phyloP scores from a whole-genome alignment of 177 flowering plant species.

The Vitis hybrid region DNA sequence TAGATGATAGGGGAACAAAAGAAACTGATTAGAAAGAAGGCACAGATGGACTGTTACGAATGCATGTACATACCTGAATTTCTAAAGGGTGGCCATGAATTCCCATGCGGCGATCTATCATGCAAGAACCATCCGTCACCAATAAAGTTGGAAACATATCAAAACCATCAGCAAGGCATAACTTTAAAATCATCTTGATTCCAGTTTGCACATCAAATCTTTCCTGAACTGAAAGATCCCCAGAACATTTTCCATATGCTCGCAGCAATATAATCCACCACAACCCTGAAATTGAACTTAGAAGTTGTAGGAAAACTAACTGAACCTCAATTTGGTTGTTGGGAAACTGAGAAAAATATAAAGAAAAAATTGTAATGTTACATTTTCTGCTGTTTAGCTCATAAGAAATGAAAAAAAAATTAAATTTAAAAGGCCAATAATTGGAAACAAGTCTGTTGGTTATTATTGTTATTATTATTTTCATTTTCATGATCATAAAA shows the following conservation, averaged over 20 bases:
- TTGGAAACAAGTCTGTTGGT: too few species aligned
- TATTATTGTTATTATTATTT: too few species aligned
- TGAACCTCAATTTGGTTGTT: not conserved
- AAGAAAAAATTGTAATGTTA: too few species aligned
- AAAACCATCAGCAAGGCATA: constrained; percentile 73
- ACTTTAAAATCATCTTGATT: constrained; percentile 64
- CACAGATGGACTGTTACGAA: not conserved
- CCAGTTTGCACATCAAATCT: constrained; percentile 74
- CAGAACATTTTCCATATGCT: constrained; percentile 86
- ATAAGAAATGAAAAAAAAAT: too few species aligned
- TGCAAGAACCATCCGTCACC: constrained; percentile 76
- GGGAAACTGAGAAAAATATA: too few species aligned
- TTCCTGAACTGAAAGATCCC: constrained; percentile 68
- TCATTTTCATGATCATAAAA: too few species aligned
- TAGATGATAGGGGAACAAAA: not conserved
- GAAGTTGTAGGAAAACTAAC: not conserved
- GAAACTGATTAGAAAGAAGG: not conserved
- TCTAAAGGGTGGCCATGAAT: constrained; percentile 75
- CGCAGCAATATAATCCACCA: constrained; percentile 89
- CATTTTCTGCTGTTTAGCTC: too few species aligned
- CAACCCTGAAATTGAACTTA: constrained; percentile 47
- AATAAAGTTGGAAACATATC: constrained; percentile 72
- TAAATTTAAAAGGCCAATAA: too few species aligned
- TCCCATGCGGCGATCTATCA: constrained; percentile 80
- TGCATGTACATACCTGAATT: constrained; percentile 41